Conservation (phyloP, 176 grass and related monocot species). For the Pontederia crassipes region DNA sequence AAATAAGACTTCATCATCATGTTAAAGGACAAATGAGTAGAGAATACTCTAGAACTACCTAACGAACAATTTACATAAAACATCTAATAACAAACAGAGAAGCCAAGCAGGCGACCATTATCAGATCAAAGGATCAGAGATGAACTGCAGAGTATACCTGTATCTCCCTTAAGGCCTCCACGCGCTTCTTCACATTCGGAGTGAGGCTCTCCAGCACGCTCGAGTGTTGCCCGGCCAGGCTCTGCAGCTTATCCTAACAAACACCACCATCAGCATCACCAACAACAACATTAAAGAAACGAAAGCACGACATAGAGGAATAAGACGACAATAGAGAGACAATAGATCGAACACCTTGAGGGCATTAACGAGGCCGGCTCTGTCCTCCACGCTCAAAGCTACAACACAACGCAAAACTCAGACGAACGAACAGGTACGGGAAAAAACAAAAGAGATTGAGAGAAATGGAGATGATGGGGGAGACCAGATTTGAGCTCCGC, state of each 20-base stretch:
- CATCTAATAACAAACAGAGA: background rate
- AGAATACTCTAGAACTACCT: no score
- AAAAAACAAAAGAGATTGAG: background rate
- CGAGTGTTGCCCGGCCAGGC: conserved; percentile 3
- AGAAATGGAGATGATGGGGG: background rate
- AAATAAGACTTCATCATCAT: no score
- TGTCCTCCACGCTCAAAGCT: conserved; percentile 19
- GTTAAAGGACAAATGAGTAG: no score
- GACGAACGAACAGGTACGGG: background rate
- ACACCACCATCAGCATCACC: background rate
- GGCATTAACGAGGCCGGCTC: conserved; percentile 14
- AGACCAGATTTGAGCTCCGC: conserved; percentile 3
- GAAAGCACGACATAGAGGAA: background rate
- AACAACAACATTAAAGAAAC: no score
- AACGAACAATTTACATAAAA: background rate
- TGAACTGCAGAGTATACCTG: conserved; percentile 13
- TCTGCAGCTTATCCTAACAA: conserved; percentile 14
- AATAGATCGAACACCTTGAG: conserved; percentile 8
- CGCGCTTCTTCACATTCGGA: conserved; percentile 19
- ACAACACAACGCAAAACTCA: background rate
- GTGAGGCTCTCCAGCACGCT: conserved; percentile 15
- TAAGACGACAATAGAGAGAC: background rate
- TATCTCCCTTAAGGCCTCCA: conserved; percentile 14
- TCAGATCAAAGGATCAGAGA: background rate
- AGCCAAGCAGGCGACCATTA: background rate